These are phyloP conservation scores for Priceomyces fermenticarens DNA, from an alignment of 805 yeast species.

Conservation along the genomic window DNA sequence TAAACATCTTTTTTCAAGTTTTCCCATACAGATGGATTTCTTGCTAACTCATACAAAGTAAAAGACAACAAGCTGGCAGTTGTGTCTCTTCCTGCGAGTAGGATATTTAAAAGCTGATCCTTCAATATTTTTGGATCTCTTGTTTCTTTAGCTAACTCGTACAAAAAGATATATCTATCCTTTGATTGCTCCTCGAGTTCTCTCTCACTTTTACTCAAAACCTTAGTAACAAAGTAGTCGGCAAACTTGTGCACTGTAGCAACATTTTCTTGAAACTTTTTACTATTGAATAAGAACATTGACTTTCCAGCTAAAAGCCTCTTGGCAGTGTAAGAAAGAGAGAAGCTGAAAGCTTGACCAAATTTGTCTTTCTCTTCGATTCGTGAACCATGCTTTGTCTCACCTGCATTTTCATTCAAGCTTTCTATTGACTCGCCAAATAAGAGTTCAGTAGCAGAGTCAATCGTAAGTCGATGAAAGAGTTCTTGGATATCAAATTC, in stretches of 20 bases:
- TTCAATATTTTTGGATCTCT: slow-evolving; percentile 45
- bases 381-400: no score
- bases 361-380: slow-evolving; percentile 12
- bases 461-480: slow-evolving; percentile 19
- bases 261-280: slow-evolving; percentile 28
- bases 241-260: slow-evolving; percentile 29
- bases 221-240: slow-evolving; percentile 37
- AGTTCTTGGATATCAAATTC: slow-evolving; percentile 17
- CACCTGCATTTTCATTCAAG: background rate
- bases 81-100: slow-evolving; percentile 56
- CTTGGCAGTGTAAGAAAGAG: slow-evolving; percentile 24
- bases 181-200: slow-evolving; percentile 23
- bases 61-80: slow-evolving; percentile 49
- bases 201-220: no score
- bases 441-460: slow-evolving; percentile 24
- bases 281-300: slow-evolving; percentile 13
- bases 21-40: slow-evolving; percentile 36
- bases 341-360: slow-evolving; percentile 24
- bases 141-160: slow-evolving; percentile 47
- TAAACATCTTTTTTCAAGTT: slow-evolving; percentile 36
- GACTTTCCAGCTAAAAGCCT: slow-evolving; percentile 12
- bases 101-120: slow-evolving; percentile 49
- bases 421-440: slow-evolving; percentile 16
- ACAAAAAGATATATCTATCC: slow-evolving; percentile 44
- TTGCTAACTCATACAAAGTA: slow-evolving; percentile 41